Percentiles rank a stretch among this genome's conserved stretches.
phyloP scores from a whole-genome alignment of 2,329 filamentous ascomycete genomes.

The Cryoendolithus antarcticus region DNA sequence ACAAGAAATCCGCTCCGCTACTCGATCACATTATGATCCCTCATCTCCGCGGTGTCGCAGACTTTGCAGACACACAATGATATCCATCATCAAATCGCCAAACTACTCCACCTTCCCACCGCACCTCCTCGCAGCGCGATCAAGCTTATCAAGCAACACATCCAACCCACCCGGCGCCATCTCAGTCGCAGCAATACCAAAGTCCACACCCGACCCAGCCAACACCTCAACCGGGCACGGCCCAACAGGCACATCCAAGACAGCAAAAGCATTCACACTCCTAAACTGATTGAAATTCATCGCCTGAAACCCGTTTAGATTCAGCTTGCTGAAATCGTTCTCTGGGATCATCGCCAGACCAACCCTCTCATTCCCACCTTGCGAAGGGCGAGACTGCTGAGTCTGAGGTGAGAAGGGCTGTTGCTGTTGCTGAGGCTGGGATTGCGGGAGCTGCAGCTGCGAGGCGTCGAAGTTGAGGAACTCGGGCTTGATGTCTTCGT shows the following conservation, averaged over 20 bases:
- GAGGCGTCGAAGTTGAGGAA: constrained; percentile 26
- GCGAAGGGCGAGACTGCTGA: constrained; percentile 9
- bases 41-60: too few relatives aligned
- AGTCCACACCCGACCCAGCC: constrained; percentile 9
- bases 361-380: constrained; percentile 36
- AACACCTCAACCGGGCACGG: constrained; percentile 17
- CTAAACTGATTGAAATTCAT: constrained; percentile 25
- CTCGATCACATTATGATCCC: too few relatives aligned
- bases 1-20: too few relatives aligned
- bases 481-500: constrained; percentile 22
- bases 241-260: constrained; percentile 15
- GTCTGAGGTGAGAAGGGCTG: constrained; percentile 8
- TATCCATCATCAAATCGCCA: too few relatives aligned
- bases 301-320: constrained; percentile 44
- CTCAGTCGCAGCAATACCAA: constrained; percentile 7
- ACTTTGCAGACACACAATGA: too few relatives aligned
- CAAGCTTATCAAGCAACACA: background rate
- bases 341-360: constrained; percentile 78
- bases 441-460: constrained; percentile 21
- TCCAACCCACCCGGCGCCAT: background rate
- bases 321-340: constrained; percentile 63
- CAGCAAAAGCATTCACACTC: constrained; percentile 23
- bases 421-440: constrained; percentile 8
- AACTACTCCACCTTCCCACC: too few relatives aligned
- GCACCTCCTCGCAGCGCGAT: background rate